Evolutionary conservation across 2,329 filamentous ascomycete species (phyloP).

Genomic region (Aspergillus quadrilineatus): DNA sequence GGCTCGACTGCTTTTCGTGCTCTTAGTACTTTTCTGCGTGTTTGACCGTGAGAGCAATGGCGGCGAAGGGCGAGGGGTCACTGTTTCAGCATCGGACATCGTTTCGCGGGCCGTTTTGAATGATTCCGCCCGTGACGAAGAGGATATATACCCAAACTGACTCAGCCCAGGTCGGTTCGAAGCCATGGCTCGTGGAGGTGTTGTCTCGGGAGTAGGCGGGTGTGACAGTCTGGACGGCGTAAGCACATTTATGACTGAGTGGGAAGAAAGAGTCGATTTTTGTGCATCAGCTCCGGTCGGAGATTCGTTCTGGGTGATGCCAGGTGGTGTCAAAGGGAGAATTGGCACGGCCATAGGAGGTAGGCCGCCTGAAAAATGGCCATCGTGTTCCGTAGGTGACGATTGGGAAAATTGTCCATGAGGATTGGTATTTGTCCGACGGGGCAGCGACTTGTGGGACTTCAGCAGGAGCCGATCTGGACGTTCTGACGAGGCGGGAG

Average conservation of each 20-base stretch:
- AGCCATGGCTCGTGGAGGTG: constrained; percentile 59
- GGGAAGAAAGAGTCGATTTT: constrained; percentile 25
- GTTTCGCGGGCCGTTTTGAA: constrained; percentile 71
- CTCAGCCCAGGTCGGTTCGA: constrained; percentile 38
- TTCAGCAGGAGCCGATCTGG: constrained; percentile 35
- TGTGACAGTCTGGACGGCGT: constrained; percentile 67
- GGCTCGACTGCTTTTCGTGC: constrained; percentile 15
- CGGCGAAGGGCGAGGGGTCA: constrained; percentile 28
- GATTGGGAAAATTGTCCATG: constrained; percentile 25
- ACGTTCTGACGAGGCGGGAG: constrained; percentile 26
- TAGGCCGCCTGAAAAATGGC: constrained; percentile 22
- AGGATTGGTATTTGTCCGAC: constrained; percentile 31
- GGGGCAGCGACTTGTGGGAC: constrained; percentile 43
- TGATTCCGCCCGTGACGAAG: constrained; percentile 64
- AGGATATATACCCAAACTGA: constrained; percentile 57
- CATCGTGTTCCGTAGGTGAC: constrained; percentile 26
- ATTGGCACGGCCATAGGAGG: constrained; percentile 27
- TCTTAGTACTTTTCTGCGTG: constrained; percentile 18
- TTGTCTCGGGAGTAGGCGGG: constrained; percentile 73
- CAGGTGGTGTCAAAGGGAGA: constrained; percentile 42
- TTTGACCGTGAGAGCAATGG: constrained; percentile 21
- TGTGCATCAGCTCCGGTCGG: constrained; percentile 22
- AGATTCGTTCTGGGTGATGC: constrained; percentile 26
- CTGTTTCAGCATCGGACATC: constrained; percentile 60
- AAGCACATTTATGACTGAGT: constrained; percentile 31